Percentiles rank a stretch among this genome's conserved stretches.
phyloP scores from a whole-genome alignment of 768 basidiomycete species.

The Amanita rubescens region DNA sequence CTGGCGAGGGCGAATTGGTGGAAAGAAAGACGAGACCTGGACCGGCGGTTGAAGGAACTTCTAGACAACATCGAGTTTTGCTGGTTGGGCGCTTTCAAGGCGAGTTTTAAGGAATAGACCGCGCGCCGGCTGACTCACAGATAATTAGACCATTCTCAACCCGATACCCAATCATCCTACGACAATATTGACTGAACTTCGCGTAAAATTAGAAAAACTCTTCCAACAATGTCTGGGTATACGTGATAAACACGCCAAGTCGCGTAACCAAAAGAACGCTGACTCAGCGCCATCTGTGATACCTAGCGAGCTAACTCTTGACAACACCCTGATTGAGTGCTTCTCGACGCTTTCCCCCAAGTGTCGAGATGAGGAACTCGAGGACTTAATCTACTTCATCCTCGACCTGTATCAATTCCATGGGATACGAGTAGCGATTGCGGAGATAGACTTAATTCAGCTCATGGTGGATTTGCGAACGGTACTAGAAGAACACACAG shows the following conservation, averaged over 20 bases:
- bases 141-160: constrained; percentile 53
- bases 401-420: constrained; percentile 93
- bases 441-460: constrained; percentile 89
- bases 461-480: constrained; percentile 79
- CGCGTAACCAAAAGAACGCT: constrained; percentile 27
- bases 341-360: constrained; percentile 78
- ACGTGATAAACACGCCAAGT: constrained; percentile 55
- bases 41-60: constrained; percentile 64
- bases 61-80: constrained; percentile 87
- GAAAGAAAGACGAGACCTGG: constrained; percentile 70
- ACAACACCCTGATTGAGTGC: constrained; percentile 74
- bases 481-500: constrained; percentile 66
- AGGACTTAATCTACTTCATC: constrained; percentile 91
- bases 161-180: constrained; percentile 33
- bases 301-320: constrained; percentile 46
- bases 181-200: constrained; percentile 47
- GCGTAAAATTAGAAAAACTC: constrained; percentile 64
- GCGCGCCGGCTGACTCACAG: neutral
- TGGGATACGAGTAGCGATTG: constrained; percentile 79
- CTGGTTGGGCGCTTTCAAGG: constrained; percentile 98
- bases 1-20: constrained; percentile 78
- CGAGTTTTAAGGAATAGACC: constrained; percentile 22
- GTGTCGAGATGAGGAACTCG: constrained; percentile 88
- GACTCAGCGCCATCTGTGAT: constrained; percentile 24
- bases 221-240: constrained; percentile 58